Base-by-base conservation (phyloP, 805 yeast genomes). In the Cyberlindnera japonica region DNA sequence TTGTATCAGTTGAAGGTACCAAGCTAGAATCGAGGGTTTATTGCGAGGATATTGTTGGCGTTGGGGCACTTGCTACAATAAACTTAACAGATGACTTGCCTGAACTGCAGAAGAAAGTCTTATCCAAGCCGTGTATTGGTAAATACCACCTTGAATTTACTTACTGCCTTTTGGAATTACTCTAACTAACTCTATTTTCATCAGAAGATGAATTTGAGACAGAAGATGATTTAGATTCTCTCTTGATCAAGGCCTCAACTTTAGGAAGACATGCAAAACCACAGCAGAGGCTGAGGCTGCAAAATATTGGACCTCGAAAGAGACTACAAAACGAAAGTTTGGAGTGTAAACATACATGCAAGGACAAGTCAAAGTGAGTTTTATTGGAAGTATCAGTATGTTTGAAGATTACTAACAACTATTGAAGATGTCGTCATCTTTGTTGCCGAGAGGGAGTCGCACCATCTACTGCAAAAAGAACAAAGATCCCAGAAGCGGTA, bases 361-460 rank as follows among this genome's bases (percentile, higher is more conserved):
- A 63, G 35, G 64, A 65, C 38, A 62, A 61, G 41, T 31, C 49
- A 2, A 50, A 28, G 49, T 54, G 33, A 6, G 53, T 37, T 6
- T 22, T 13, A 21, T 7, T 13, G 11, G 12, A 3, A 16, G 15
- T 23, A 12, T 23, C 6, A 18, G 17, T 6, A 8, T 17, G 13
- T 5, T 6, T 7, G 5, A 7, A 12, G 7, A 16, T 15, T 33
- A 44, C 48, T 44, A 43, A 57, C 47, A 55, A 53, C 32, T 4
- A 3, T 3, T 22, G 1, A 13, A 55, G 48, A 1, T 74, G 77
- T 39, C 63, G 76, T 10, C 77, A 74, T 49, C 36, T 67, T 5
- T 73, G 78, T 37, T 74, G 79, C 42, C 63, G 67, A 28, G 71
- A 68, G 26, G 77, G 77, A 1, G 52, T 65, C 15, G 63, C 66